Evolutionary conservation across 164 flowering plant genomes (phyloP), one percentile per base, ranked within the genome.

Genomic region (Annona cherimola): DNA sequence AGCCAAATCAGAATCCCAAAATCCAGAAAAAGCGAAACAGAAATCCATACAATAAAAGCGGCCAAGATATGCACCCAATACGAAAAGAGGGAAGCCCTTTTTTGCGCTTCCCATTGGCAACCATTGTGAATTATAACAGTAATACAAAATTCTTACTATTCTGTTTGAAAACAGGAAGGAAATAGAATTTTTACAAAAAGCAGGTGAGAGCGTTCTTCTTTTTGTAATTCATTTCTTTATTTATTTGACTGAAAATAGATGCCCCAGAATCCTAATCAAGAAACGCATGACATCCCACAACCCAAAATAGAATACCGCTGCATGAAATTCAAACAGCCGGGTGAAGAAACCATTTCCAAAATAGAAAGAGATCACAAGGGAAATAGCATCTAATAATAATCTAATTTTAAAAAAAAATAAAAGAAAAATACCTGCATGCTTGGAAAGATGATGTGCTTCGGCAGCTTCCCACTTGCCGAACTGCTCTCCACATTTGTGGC

Each of bases 401-500:
- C 55, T 14, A 50, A 50, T 7, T 4, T 50, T 50, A n/a, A 63
- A 20, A 63, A 43, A n/a, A 66, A n/a, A 2, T 5, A 16, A 50
- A 66, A n/a, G 1, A 1, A 16, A 50, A 42, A 8, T 35, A 95
- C 99, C 98, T 76, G 98, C 99, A 85, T 95, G 99, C 74, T 86
- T 89, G 66, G 97, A 91, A 74, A 95, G 91, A 76, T 95, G 99
- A 75, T 95, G 99, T 1, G 86, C 76, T 80, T 95, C 98, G 77
- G 84, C 88, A 79, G 91, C 93, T 76, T 93, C 96, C 96, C 91
- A 90, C 77, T 84, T 87, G 69, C 71, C 86, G 78, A 91, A 95
- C 69, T 87, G 92, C 73, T 86, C 96, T 20, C 94, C 95, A 83
- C 98, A 93, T 79, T 91, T 91, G 61, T 89, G 96, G 74, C 98